phyloP scores from a whole-genome alignment of 2,329 filamentous ascomycete genomes.

The Aspergillus sp. region DNA sequence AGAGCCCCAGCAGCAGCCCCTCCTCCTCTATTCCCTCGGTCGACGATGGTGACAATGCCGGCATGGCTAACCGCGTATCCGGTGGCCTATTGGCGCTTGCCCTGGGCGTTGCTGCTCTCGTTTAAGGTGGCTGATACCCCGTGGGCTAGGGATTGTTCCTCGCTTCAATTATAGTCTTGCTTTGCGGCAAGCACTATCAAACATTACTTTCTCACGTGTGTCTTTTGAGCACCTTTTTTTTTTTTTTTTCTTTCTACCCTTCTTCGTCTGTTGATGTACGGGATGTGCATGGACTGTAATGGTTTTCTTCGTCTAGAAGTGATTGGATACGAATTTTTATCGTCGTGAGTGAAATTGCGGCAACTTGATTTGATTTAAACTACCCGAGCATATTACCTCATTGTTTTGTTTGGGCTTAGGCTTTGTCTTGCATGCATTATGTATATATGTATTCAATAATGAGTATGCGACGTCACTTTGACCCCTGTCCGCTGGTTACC shows the following conservation, averaged over 20 bases:
- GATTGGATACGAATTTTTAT: neutral
- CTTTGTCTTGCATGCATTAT: slow-evolving; percentile 19
- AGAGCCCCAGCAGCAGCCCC: slow-evolving; percentile 19
- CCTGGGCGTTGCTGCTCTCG: slow-evolving; percentile 33
- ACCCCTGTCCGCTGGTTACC: neutral
- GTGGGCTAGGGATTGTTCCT: neutral
- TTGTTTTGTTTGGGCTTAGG: slow-evolving; percentile 9
- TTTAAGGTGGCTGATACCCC: slow-evolving; percentile 27
- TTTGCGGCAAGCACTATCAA: neutral
- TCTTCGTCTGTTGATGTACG: neutral
- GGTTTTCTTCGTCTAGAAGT: neutral
- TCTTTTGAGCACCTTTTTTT: neutral
- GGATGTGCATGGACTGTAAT: neutral
- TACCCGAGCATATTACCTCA: slow-evolving; percentile 5
- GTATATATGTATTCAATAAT: slow-evolving; percentile 26
- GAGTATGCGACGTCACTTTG: slow-evolving; percentile 16
- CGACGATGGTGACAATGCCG: slow-evolving; percentile 16
- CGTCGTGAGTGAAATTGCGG: neutral
- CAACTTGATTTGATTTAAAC: slow-evolving; percentile 4
- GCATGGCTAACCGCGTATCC: slow-evolving; percentile 33
- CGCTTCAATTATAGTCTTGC: neutral
- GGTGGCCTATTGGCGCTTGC: slow-evolving; percentile 37
- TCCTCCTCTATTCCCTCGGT: slow-evolving; percentile 29
- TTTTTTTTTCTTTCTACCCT: neutral
- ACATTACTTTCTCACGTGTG: neutral